A percentile compares a stretch with the other conserved stretches of the same genome.
Evolutionary conservation across 306 rosid genomes (phyloP).

Genomic region (Vicia villosa): DNA sequence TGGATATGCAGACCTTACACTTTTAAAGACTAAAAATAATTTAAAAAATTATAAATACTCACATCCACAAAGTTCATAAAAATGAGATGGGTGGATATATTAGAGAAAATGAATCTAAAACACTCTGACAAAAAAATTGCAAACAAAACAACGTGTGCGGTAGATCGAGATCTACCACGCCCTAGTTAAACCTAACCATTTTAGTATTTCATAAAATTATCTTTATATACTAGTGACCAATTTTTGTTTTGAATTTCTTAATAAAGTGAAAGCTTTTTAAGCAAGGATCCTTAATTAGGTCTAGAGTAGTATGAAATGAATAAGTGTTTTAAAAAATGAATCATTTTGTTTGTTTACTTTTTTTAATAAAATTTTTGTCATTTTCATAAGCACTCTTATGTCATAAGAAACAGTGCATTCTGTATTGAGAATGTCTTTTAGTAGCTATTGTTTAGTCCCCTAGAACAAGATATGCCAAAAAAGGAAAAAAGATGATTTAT

Average conservation of each 20-base stretch:
- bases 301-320: conserved; percentile 36
- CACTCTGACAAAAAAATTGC: too few relatives aligned
- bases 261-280: conserved; percentile 42
- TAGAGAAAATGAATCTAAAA: too few relatives aligned
- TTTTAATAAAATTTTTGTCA: background rate
- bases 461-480: conserved; percentile 35
- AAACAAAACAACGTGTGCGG: too few relatives aligned
- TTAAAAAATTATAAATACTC: too few relatives aligned
- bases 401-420: background rate
- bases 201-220: too few relatives aligned
- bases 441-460: conserved; percentile 12
- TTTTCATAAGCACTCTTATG: conserved; percentile 3
- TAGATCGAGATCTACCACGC: too few relatives aligned
- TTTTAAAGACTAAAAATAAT: too few relatives aligned
- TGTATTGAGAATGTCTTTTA: conserved; percentile 28
- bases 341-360: conserved; percentile 27
- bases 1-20: too few relatives aligned
- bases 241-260: conserved; percentile 13
- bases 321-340: background rate
- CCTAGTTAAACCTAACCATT: too few relatives aligned
- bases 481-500: conserved; percentile 14
- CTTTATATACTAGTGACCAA: too few relatives aligned
- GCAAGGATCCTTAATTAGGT: conserved; percentile 24
- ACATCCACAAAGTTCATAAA: too few relatives aligned
- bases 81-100: too few relatives aligned